Evolutionary conservation across 306 rosid genomes (phyloP), one percentile per base, ranked within the genome.

Genomic region (Argentina anserina): DNA sequence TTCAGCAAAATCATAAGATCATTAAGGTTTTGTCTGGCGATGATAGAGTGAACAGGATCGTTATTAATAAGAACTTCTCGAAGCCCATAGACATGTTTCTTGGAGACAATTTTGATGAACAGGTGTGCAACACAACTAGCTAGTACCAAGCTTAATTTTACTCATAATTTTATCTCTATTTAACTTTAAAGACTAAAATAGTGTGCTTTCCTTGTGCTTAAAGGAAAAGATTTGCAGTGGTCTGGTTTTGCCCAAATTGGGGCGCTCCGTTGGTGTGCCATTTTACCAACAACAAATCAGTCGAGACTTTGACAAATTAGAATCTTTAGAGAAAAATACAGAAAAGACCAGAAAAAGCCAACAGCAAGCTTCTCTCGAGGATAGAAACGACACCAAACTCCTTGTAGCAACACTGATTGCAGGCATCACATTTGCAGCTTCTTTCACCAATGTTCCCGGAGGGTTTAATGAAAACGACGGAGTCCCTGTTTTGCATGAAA

Each of bases 361-460:
- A 34, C 23, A 6, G 23, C 53, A 26, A 43, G 14, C 62, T 34
- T 4, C 28, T n/a, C 17, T 2, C 0, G 41, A 20, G 31, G 17
- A 60, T 60, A 68, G 28, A 18, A 23, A 4, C 2, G 60, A 68
- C 28, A 47, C 29, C 3, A 68, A 46, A 17, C 71, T 66, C 46
- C 23, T 66, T 1, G 72, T 68, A 9, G 72, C 60, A 20, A 33
- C 23, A n/a, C 60, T 68, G 7, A 68, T 68, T 12, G 73, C 73
- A 13, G 34, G 63, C 0, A 40, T 69, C 46, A 7, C 73, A 21
- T 69, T 69, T 50, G 61, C 46, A 69, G 73, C 47, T 13, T 26
- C 46, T 6, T 34, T 50, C 63, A 49, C 45, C 33, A 36, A 33
- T 60, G 65, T 53, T 0, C 73, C 73, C 14, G 63, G 63, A 50